Evolutionary conservation across 139 green algal genomes (phyloP).

Genomic region (Chlamydomonas incerta): DNA sequence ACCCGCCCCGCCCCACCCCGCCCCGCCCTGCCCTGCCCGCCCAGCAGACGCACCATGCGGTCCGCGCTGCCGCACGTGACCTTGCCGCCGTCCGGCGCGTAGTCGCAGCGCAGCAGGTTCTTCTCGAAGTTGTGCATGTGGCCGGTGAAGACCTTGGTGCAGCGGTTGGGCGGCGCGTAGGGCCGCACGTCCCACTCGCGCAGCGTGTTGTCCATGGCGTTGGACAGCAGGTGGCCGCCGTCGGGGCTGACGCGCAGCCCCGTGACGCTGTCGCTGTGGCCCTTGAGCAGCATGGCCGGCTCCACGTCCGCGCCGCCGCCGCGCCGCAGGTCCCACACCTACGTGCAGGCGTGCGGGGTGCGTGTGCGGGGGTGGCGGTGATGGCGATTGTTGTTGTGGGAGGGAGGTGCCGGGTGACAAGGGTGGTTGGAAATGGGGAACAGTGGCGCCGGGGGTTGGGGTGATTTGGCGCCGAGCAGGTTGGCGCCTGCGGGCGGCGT

Average conservation of each 20-base stretch:
- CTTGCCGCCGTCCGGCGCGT: constrained; percentile 85
- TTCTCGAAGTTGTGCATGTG: constrained; percentile 94
- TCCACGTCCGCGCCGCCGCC: constrained; percentile 64
- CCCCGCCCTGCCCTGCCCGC: constrained; percentile 67
- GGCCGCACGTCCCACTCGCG: constrained; percentile 83
- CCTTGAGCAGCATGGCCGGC: constrained; percentile 69
- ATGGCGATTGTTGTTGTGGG: no score
- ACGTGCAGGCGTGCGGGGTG: background rate
- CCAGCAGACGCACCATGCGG: constrained; percentile 83
- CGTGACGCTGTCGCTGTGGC: constrained; percentile 86
- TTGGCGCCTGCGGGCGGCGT: no score
- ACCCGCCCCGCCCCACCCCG: no score
- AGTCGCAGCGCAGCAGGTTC: constrained; percentile 93
- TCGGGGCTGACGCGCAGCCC: constrained; percentile 87
- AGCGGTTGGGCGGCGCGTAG: constrained; percentile 91
- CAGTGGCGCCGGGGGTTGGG: no score
- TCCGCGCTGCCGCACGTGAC: constrained; percentile 89
- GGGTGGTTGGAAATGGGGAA: no score
- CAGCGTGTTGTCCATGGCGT: constrained; percentile 98
- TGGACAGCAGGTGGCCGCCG: constrained; percentile 91
- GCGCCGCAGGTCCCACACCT: constrained; percentile 90
- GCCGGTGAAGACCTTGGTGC: constrained; percentile 75
- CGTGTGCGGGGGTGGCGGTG: no score
- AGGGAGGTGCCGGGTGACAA: no score
- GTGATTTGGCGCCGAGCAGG: no score